Evolutionary conservation across 2,329 filamentous ascomycete species (phyloP), one percentile per base, ranked within the genome.

Genomic region (Ceratocystis colombiana): DNA sequence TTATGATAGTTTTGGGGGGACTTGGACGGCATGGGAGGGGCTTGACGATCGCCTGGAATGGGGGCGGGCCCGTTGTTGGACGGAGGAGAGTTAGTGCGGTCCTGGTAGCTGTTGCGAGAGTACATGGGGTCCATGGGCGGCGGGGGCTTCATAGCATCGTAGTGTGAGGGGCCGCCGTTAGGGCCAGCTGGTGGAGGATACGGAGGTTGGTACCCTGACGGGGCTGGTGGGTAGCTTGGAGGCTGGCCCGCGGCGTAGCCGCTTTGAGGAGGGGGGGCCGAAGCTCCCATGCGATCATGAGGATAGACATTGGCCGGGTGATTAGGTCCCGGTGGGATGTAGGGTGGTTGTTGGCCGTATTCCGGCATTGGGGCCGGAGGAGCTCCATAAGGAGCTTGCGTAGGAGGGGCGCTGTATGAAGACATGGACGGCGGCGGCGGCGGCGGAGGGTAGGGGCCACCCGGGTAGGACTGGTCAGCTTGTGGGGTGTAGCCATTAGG

Each of bases 171-270:
- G 17, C 46, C 17, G 12, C 22, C 17, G 10, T n/a, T 41, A 10
- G 55, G 55, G 17, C 61, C 50, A 6, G 46, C 10, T 22, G 37
- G 61, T 7, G 61, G 37, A 4, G 62, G 55, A 33, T 55, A 57
- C 33, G 61, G 50, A 5, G 62, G 46, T 15, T 59, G 64, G 45
- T 66, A 66, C 20, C 45, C 64, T n/a, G 30, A 25, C 2, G 55
- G 55, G 12, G 17, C 55, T 12, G 66, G 62, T n/a, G 62, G 66
- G 33, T 65, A 67, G 62, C 33, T 65, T 17, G 66, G 66, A 62
- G 66, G 66, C 46, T 67, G 66, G n/a, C 66, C 62, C 55, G 66
- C 62, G 25, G 66, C 55, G 25, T 67, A 67, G 5, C 62, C 66
- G 17, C 48, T 65, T 25, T 67, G 66, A 6, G 66, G 66, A 62